These are phyloP conservation scores for Diplodia intermedia DNA, from an alignment of 2,329 filamentous ascomycete species.

Conservation along the genomic window DNA sequence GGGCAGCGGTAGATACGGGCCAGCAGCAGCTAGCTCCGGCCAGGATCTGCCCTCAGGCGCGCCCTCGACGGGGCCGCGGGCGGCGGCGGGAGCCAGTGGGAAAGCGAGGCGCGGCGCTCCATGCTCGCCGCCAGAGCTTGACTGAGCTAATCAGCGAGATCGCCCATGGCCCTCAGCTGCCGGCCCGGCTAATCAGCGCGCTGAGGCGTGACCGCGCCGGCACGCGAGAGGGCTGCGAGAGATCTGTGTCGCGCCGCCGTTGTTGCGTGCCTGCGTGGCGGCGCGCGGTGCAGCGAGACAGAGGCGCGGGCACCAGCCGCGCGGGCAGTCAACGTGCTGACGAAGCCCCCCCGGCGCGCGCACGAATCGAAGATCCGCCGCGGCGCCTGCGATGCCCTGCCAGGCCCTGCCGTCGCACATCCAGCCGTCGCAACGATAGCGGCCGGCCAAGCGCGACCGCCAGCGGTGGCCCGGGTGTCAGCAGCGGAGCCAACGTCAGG, in stretches of 20 bases:
- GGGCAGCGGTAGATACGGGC: slow-evolving; percentile 20
- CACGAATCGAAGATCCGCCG: slow-evolving; percentile 33
- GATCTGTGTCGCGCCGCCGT: slow-evolving; percentile 29
- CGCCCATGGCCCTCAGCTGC: slow-evolving; percentile 13
- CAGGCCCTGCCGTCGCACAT: slow-evolving; percentile 22
- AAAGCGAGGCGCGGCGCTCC: slow-evolving; percentile 30
- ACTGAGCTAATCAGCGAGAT: slow-evolving; percentile 29
- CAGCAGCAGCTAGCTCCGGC: background rate
- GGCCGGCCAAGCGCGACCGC: slow-evolving; percentile 16
- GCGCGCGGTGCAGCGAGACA: slow-evolving; percentile 18
- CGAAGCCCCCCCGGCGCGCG: slow-evolving; percentile 16
- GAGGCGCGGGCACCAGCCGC: background rate
- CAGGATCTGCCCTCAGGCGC: slow-evolving; percentile 24
- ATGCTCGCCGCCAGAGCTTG: slow-evolving; percentile 26
- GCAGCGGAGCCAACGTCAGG: slow-evolving; percentile 30
- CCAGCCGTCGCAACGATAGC: slow-evolving; percentile 30
- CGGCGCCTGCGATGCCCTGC: slow-evolving; percentile 11
- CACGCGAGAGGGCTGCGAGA: slow-evolving; percentile 26
- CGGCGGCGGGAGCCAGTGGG: slow-evolving; percentile 34
- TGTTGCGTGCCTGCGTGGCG: slow-evolving; percentile 30
- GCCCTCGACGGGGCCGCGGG: slow-evolving; percentile 25
- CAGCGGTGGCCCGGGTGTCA: slow-evolving; percentile 22
- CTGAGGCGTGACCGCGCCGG: slow-evolving; percentile 22
- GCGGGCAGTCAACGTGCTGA: slow-evolving; percentile 23
- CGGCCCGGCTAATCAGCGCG: slow-evolving; percentile 25